Percentiles rank a stretch among this genome's conserved stretches.
Conservation (phyloP, 441 rosid genomes). For the Erodium trifolium region DNA sequence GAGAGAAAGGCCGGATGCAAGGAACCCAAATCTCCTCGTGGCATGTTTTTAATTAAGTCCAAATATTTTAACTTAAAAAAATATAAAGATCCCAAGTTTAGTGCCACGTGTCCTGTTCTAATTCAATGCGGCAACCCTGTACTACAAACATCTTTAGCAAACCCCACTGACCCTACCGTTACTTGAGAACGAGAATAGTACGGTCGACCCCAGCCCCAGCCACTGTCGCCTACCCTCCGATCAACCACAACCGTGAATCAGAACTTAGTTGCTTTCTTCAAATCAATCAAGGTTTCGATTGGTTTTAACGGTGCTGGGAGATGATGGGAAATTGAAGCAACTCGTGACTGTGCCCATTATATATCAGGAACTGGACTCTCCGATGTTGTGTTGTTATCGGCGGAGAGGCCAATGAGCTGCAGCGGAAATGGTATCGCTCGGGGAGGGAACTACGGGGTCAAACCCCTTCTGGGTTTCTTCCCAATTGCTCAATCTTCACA, state of each 20-base stretch:
- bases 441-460: slow-evolving; percentile 38
- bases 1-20: too few species aligned
- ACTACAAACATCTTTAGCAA: too few species aligned
- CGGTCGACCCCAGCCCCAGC: not conserved
- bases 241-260: not conserved
- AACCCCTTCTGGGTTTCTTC: slow-evolving; percentile 39
- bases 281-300: not conserved
- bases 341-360: not conserved
- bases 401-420: slow-evolving; percentile 34
- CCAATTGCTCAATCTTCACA: slow-evolving; percentile 30
- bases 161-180: not conserved
- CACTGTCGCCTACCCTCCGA: not conserved
- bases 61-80: too few species aligned
- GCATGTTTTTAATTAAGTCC: too few species aligned
- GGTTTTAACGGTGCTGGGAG: not conserved
- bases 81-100: too few species aligned
- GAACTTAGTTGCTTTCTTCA: not conserved
- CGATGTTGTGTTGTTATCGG: not conserved
- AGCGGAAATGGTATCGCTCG: slow-evolving; percentile 26
- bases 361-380: not conserved
- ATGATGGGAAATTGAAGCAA: not conserved
- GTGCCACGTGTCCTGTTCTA: too few species aligned
- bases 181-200: not conserved
- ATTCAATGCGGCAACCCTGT: too few species aligned
- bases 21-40: too few species aligned